A percentile compares a stretch with the other conserved stretches of the same genome.
These are phyloP conservation scores for Rhynchosporium agropyri DNA, from an alignment of 2,329 filamentous ascomycete species.

Conservation along the genomic window DNA sequence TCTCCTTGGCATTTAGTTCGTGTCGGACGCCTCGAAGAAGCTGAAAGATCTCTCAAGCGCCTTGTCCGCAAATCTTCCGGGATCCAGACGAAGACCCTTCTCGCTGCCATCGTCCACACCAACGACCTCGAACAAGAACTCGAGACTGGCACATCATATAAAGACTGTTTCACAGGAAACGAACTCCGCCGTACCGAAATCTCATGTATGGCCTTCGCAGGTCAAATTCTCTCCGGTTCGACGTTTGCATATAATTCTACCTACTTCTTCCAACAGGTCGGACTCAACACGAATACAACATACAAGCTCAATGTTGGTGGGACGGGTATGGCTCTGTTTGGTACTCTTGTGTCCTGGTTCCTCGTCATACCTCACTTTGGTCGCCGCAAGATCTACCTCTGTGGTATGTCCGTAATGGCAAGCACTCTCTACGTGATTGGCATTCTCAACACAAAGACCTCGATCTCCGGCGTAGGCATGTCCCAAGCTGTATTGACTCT, in stretches of 20 bases:
- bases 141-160: constrained; percentile 47
- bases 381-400: constrained; percentile 13
- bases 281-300: constrained; percentile 48
- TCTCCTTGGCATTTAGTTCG: constrained; percentile 54
- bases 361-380: constrained; percentile 8
- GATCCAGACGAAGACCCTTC: constrained; percentile 22
- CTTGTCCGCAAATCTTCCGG: constrained; percentile 32
- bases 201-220: constrained; percentile 59
- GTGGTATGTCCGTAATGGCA: constrained; percentile 6
- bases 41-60: constrained; percentile 47
- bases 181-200: constrained; percentile 54
- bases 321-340: background rate
- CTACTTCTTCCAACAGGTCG: constrained; percentile 59
- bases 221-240: constrained; percentile 62
- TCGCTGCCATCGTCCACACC: constrained; percentile 57
- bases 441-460: background rate
- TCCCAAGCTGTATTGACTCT: constrained; percentile 9
- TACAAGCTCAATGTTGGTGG: constrained; percentile 40
- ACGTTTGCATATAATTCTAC: constrained; percentile 65
- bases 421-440: constrained; percentile 1
- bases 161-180: constrained; percentile 51
- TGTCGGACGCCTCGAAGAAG: constrained; percentile 47
- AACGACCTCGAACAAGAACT: constrained; percentile 54
- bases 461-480: background rate
- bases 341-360: constrained; percentile 3